phyloP scores from a whole-genome alignment of 257 asterid genomes.

The Scutellaria baicalensis region DNA sequence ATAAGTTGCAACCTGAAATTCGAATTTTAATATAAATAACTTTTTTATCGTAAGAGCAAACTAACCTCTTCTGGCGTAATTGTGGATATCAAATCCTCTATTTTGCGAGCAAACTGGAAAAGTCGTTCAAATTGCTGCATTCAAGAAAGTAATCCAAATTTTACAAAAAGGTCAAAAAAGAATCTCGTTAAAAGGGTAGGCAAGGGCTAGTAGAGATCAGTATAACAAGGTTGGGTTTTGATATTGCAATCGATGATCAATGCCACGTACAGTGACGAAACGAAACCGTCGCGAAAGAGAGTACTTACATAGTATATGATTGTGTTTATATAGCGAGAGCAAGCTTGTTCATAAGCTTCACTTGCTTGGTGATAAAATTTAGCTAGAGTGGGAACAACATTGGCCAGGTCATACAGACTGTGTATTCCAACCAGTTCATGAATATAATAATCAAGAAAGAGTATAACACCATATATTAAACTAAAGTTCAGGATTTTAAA shows the following conservation, averaged over 20 bases:
- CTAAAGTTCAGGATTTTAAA: background rate
- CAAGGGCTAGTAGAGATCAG: background rate
- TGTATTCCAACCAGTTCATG: slow-evolving; percentile 27
- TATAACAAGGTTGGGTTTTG: background rate
- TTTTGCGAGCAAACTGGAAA: slow-evolving; percentile 87
- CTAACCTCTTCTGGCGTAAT: slow-evolving; percentile 87
- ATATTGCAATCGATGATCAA: background rate
- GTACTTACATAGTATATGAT: slow-evolving; percentile 76
- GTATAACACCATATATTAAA: background rate
- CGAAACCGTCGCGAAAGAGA: background rate
- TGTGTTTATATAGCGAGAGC: slow-evolving; percentile 73
- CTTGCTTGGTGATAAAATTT: slow-evolving; percentile 99
- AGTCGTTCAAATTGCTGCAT: slow-evolving; percentile 93
- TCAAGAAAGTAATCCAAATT: background rate
- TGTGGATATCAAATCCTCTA: slow-evolving; percentile 74
- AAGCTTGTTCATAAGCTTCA: slow-evolving; percentile 91
- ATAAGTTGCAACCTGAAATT: no score
- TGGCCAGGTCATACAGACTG: slow-evolving; percentile 97
- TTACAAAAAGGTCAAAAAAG: background rate
- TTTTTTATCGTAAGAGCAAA: background rate
- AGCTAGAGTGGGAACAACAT: slow-evolving; percentile 88
- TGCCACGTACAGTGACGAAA: background rate
- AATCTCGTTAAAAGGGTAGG: background rate
- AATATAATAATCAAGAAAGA: slow-evolving; percentile 7
- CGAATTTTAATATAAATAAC: background rate